Percentiles rank a stretch among this genome's conserved stretches.
These are phyloP conservation scores for Babesia microti DNA, from an alignment of 169 alveolate species.

Conservation along the genomic window DNA sequence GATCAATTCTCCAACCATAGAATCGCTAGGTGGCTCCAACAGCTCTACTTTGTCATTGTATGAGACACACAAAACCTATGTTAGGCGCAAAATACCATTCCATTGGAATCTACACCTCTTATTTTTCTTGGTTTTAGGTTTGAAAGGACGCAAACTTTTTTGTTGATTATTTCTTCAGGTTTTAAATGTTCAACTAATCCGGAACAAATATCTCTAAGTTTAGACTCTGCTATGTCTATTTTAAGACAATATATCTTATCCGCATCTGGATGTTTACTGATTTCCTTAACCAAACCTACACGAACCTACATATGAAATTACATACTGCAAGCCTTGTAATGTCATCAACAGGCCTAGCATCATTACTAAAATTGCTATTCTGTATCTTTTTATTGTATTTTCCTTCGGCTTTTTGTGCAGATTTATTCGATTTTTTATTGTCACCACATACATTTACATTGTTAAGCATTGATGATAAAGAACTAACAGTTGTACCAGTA, in stretches of 20 bases:
- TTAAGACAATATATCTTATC: conserved; percentile 59
- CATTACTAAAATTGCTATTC: conserved; percentile 21
- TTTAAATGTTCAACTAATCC: conserved; percentile 58
- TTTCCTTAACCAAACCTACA: conserved; percentile 51
- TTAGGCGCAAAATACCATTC: conserved; percentile 60
- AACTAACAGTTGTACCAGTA: conserved; percentile 11
- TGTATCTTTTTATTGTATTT: conserved; percentile 17
- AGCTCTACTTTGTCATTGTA: conserved; percentile 27
- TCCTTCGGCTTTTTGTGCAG: conserved; percentile 9
- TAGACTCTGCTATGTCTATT: conserved; percentile 53
- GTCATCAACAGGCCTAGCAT: conserved; percentile 48
- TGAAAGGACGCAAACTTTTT: conserved; percentile 65
- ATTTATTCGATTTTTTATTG: background rate
- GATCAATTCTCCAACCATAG: conserved; percentile 57
- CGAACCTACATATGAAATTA: conserved; percentile 15
- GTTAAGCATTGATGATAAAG: too few relatives aligned
- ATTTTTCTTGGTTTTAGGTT: conserved; percentile 62
- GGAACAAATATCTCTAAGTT: conserved; percentile 58
- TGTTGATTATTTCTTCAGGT: conserved; percentile 56
- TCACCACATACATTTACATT: background rate
- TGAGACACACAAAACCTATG: conserved; percentile 23
- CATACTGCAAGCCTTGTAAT: conserved; percentile 41
- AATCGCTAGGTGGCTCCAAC: conserved; percentile 33
- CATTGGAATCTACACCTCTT: conserved; percentile 67
- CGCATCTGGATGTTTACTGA: conserved; percentile 62